Evolutionary conservation across 176 grass and related monocot genomes (phyloP), one percentile per base, ranked within the genome.

Genomic region (Aegilops bicornis): DNA sequence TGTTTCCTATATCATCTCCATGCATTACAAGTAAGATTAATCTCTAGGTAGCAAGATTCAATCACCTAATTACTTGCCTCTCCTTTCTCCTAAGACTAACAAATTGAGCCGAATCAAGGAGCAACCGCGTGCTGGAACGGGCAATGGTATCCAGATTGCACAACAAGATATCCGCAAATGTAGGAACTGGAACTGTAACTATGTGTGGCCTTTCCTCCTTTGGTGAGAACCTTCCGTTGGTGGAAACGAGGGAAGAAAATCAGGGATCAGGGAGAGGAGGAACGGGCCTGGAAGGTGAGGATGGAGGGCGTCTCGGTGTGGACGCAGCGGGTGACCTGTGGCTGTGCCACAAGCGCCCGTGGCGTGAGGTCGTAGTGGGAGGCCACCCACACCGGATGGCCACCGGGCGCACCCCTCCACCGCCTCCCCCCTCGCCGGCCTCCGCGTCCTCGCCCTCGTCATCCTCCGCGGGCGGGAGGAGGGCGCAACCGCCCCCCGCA

Each of bases 321-420:
- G 68, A 94, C 90, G 31, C 87, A 94, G 71, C 88, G 88, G 65
- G 79, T 81, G 85, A 93, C 85, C 94, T 88, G 92, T 19, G 97
- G 94, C 85, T 92, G 97, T 32, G 69, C 61, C 35, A 87, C 87
- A 73, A 92, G 86, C 39, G 89, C 10, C 76, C 89, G 73, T 62
- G 88, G 87, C 31, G 97, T 98, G 73, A 98, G 93, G 85, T 91
- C 92, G 83, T 90, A 98, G 61, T 79, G 82, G 40, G 94, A 94
- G 64, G 97, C 83, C 39, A 87, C 90, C 84, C 93, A 86, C 78
- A 96, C 92, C 97, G 27, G 27, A 27, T 27, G 27, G 27, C 27
- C 27, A 27, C 27, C 27, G 27, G 27, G 27, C 27, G 27, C 27
- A 27, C 1, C 27, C 27, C 27, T 27, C 27, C 27, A 27, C 27